Evolutionary conservation across 1,284 basidiomycete species (phyloP).

Genomic region (Heterobasidion parviporum): DNA sequence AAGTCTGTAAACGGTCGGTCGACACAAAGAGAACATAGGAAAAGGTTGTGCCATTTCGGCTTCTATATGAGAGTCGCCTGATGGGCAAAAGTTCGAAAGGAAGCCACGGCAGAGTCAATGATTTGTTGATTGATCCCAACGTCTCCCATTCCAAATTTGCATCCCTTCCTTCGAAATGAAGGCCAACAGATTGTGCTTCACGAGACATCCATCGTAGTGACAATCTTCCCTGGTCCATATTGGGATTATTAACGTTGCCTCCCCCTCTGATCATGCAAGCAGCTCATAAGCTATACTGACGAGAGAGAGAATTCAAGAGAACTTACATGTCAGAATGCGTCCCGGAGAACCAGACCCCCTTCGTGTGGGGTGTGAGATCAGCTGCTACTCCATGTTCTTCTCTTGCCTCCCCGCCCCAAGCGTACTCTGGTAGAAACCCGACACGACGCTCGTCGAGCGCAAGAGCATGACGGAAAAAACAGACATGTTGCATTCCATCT

Average conservation of each 20-base stretch:
- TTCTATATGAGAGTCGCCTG: neutral
- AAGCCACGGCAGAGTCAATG: neutral
- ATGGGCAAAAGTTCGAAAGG: neutral
- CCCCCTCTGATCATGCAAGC: neutral
- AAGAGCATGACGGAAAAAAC: constrained; percentile 22
- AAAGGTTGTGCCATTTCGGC: neutral
- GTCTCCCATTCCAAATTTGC: neutral
- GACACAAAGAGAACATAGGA: too few species aligned
- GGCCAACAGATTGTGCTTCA: neutral
- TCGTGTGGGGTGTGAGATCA: neutral
- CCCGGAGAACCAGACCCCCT: constrained; percentile 12
- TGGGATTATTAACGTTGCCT: neutral
- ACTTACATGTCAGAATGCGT: constrained; percentile 9
- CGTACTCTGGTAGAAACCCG: constrained; percentile 18
- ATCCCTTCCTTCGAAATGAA: neutral
- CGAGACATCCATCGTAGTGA: constrained; percentile 1
- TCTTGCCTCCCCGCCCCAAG: neutral
- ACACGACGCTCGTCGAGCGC: constrained; percentile 19
- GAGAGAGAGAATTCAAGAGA: neutral
- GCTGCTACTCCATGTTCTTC: neutral
- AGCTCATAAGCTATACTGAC: neutral
- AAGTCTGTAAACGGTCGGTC: too few species aligned
- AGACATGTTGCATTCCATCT: constrained; percentile 17
- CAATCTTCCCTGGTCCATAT: neutral
- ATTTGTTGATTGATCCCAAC: neutral